Evolutionary conservation across 2,329 filamentous ascomycete genomes (phyloP), one percentile per base, ranked within the genome.

Genomic region (Pseudopyricularia javanii): DNA sequence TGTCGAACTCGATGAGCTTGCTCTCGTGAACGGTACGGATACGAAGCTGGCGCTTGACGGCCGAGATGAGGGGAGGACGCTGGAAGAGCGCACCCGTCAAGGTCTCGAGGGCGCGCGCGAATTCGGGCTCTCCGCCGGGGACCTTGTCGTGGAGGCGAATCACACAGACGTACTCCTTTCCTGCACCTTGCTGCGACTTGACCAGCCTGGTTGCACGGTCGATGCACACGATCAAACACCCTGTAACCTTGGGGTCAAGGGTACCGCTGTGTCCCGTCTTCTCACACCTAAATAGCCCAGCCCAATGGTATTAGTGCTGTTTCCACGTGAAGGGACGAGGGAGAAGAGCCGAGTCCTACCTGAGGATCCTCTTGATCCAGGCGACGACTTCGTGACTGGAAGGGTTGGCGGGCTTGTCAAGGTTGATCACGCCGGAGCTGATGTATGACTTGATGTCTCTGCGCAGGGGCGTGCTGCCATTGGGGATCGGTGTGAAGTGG

Each of bases 241-340:
- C 66, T 7, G 66, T 98, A 65, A 98, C 93, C 74, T 96, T 97
- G 66, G 91, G 91, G 69, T 98, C 93, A 63, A 98, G 86, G 57
- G 93, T 98, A 68, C 93, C 93, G 62, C 90, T 95, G 80, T 98
- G 93, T 61, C 93, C 93, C 56, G 93, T 98, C 76, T 97, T 96
- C 68, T 98, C 91, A 58, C 86, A 84, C 66, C 88, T 88, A 57
- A 37, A 56, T n/a, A 9, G 56, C 55, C 24, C 4, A 26, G 8
- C 4, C 40, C 20, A 35, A 1, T 14, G 17, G 11, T 45, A 12
- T 45, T 28, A 45, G 40, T 26, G 11, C 24, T 12, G 3, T 26
- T 8, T 24, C 40, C 7, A 45, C 6, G 2, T 15, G 15, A 48
- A 17, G 49, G 1, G 7, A 45, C 9, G 6, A 22, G 11, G 6